A percentile compares a stretch with the other conserved stretches of the same genome.
phyloP scores from a whole-genome alignment of 257 asterid genomes.

The Nemophila menziesii region DNA sequence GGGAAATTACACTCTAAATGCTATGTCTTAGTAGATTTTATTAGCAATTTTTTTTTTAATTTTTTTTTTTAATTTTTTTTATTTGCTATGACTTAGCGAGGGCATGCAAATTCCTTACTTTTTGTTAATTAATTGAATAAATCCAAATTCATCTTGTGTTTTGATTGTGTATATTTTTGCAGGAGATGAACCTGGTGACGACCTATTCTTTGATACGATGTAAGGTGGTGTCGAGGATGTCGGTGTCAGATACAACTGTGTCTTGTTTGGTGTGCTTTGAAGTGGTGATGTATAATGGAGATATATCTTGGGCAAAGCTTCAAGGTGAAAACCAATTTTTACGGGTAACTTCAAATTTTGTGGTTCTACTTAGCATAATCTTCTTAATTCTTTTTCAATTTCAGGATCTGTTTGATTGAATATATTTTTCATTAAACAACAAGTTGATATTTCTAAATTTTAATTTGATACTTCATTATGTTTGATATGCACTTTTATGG shows the following conservation, averaged over 20 bases:
- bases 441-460: neutral
- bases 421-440: neutral
- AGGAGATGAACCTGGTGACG: too few species aligned
- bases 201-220: too few species aligned
- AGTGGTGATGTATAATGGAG: conserved; percentile 45
- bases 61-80: too few species aligned
- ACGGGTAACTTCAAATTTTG: conserved; percentile 35
- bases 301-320: conserved; percentile 67
- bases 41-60: too few species aligned
- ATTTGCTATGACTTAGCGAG: too few species aligned
- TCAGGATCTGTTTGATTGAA: neutral
- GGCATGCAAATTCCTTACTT: too few species aligned
- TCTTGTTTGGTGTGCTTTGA: conserved; percentile 66
- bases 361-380: neutral
- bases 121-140: too few species aligned
- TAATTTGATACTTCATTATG: neutral
- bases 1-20: too few species aligned
- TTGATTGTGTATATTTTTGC: too few species aligned
- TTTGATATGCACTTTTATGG: neutral
- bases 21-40: too few species aligned
- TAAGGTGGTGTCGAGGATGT: too few species aligned
- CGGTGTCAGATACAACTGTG: conserved; percentile 22
- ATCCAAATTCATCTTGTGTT: too few species aligned
- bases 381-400: neutral
- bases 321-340: conserved; percentile 77